phyloP scores from a whole-genome alignment of 2,329 filamentous ascomycete genomes.

The Beauveria varroae region DNA sequence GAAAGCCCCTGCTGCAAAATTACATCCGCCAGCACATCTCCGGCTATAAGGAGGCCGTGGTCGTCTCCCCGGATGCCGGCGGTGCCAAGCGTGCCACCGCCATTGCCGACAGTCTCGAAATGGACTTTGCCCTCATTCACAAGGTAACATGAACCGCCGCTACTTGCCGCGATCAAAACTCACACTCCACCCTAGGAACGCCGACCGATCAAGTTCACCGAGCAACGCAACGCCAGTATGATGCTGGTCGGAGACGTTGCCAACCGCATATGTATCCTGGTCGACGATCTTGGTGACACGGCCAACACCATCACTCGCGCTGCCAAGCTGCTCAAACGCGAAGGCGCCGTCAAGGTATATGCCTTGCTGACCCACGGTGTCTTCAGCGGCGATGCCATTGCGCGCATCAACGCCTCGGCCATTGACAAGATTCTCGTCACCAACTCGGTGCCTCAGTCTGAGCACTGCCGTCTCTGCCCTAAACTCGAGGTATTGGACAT shows the following conservation, averaged over 20 bases:
- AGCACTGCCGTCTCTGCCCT: conserved; percentile 68
- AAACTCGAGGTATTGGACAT: conserved; percentile 91
- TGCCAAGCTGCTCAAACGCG: conserved; percentile 92
- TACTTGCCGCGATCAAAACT: conserved; percentile 14
- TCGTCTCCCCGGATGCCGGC: conserved; percentile 93
- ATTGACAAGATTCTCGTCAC: conserved; percentile 93
- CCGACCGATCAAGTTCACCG: conserved; percentile 77
- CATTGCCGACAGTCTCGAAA: conserved; percentile 85
- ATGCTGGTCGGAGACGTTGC: conserved; percentile 87
- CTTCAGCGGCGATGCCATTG: conserved; percentile 88
- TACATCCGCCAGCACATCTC: conserved; percentile 76
- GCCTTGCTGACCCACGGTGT: conserved; percentile 93
- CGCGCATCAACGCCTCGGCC: conserved; percentile 85
- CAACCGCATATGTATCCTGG: conserved; percentile 75
- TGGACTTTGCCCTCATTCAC: conserved; percentile 96
- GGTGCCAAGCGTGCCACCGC: conserved; percentile 93
- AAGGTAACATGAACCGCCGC: conserved; percentile 49
- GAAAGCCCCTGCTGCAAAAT: conserved; percentile 62
- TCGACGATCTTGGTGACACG: conserved; percentile 93
- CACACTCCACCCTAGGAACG: conserved; percentile 56
- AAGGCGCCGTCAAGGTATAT: conserved; percentile 86
- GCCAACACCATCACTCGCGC: conserved; percentile 95
- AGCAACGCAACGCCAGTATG: conserved; percentile 89
- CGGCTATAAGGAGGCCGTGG: conserved; percentile 76
- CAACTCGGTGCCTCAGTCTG: conserved; percentile 85